Evolutionary conservation across 179 eudicot species (phyloP).

Genomic region (Camellia oleifera): DNA sequence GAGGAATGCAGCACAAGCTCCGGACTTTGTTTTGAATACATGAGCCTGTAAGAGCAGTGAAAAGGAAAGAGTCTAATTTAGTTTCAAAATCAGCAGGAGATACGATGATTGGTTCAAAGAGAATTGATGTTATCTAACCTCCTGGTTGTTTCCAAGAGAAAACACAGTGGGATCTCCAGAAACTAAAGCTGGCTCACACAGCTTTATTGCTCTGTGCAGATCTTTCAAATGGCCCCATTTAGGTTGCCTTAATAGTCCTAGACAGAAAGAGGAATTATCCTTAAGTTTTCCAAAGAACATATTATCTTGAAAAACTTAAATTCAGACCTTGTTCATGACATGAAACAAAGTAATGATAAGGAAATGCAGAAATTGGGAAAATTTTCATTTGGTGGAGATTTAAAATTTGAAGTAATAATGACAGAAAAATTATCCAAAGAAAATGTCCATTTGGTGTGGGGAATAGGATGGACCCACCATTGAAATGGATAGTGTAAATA

Average conservation of each 20-base stretch:
- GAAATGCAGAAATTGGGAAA: not conserved
- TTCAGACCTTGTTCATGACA: not conserved
- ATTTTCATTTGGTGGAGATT: not conserved
- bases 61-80: not conserved
- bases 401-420: not conserved
- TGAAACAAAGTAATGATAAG: not conserved
- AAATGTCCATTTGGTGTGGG: not conserved
- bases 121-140: slow-evolving; percentile 42
- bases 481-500: not conserved
- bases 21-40: slow-evolving; percentile 71
- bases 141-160: slow-evolving; percentile 70
- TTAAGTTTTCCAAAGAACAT: not conserved
- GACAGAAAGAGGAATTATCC: not conserved
- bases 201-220: slow-evolving; percentile 88
- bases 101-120: not conserved
- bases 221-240: slow-evolving; percentile 98
- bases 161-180: slow-evolving; percentile 61
- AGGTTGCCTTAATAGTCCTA: slow-evolving; percentile 77
- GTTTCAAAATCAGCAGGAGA: not conserved
- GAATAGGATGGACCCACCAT: not conserved
- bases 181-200: slow-evolving; percentile 87
- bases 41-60: slow-evolving; percentile 55
- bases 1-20: slow-evolving; percentile 92
- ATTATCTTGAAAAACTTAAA: not conserved
- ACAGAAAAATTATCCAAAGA: not conserved